Percentiles rank a stretch among this genome's conserved stretches.
These are phyloP conservation scores for Tulasnella sp. DNA, from an alignment of 768 basidiomycete genomes.

Conservation along the genomic window DNA sequence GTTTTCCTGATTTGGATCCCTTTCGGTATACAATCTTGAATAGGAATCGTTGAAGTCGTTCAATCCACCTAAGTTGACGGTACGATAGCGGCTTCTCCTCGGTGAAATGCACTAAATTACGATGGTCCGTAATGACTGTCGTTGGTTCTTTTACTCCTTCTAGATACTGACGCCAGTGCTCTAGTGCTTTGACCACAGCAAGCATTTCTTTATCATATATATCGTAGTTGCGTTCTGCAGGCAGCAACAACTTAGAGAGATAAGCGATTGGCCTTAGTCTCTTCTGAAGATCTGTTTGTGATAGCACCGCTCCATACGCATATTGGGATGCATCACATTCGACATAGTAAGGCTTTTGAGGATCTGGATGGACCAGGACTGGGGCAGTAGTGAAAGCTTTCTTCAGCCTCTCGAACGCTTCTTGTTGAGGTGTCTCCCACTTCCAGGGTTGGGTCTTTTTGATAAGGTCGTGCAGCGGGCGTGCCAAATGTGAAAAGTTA, in stretches of 20 bases:
- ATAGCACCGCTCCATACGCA: not conserved
- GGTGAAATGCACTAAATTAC: not conserved
- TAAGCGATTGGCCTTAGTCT: not conserved
- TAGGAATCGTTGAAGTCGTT: not conserved
- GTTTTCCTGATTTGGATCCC: not conserved
- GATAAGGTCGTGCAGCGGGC: conserved; percentile 13
- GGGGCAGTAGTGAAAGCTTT: conserved; percentile 13
- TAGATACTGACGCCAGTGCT: not conserved
- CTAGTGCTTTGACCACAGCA: not conserved
- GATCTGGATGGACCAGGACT: not conserved
- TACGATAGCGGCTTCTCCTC: no score
- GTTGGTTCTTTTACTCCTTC: not conserved
- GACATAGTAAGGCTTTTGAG: not conserved
- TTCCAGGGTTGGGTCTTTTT: not conserved
- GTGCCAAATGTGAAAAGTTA: conserved; percentile 16
- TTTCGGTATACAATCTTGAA: not conserved
- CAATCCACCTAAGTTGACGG: not conserved
- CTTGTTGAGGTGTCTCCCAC: not conserved
- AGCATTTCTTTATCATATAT: not conserved
- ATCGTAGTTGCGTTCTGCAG: conserved; percentile 1
- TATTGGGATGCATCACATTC: not conserved
- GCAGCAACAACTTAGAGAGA: not conserved
- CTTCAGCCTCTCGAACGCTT: conserved; percentile 12
- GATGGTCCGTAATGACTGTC: not conserved
- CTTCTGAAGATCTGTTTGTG: not conserved